Base-by-base conservation (phyloP, 148 eudicot genomes). In the Limonium bicolor region DNA sequence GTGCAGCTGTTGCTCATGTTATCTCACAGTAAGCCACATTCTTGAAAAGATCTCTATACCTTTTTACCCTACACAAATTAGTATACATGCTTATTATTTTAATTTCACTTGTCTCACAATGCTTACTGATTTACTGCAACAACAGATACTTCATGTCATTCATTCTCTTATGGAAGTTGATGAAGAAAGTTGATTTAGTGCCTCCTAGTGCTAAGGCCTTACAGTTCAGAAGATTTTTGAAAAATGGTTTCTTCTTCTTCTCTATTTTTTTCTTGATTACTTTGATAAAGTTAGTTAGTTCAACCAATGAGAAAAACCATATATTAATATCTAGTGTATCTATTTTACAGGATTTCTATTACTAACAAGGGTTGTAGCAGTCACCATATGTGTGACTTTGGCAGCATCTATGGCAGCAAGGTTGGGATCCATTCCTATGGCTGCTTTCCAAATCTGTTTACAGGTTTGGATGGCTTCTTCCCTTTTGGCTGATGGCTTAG, bases 401-500 rank as follows among this genome's bases (percentile, higher is more conserved):
- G 73, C 94, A 2, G 90, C 99, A 37, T 85, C 99, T 25, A 55
- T 81, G 72, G 99, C 99, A 35, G 85, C 99, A 32, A 63, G 99
- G 39, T 50, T 92, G 6, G 99, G 99, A 27, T 21, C 94, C 5
- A 85, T 72, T 51, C 63, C 72, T 10, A 92, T 92, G 99, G 99
- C 99, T 36, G 95, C 94, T 6, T 92, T 92, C 36, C 99, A 92
- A 50, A 66, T 92, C 20, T 92, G 99, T 58, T 62, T 92, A 56
- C 99, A 92, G 59, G 85, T 92, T 25, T 92, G 99, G 99, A 54
- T 85, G 71, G 66, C 95, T 2, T 85, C 99, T 14, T 92, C 99
- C 0, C 95, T 90, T 52, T 71, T 92, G 41, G 94, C 99, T 45
- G 99, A 92, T 64, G 99, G 95, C 16, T 73, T 92, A 56, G 99